These are phyloP conservation scores for Saposhnikovia divaricata DNA, from an alignment of 129 eudicot genomes.

Conservation along the genomic window DNA sequence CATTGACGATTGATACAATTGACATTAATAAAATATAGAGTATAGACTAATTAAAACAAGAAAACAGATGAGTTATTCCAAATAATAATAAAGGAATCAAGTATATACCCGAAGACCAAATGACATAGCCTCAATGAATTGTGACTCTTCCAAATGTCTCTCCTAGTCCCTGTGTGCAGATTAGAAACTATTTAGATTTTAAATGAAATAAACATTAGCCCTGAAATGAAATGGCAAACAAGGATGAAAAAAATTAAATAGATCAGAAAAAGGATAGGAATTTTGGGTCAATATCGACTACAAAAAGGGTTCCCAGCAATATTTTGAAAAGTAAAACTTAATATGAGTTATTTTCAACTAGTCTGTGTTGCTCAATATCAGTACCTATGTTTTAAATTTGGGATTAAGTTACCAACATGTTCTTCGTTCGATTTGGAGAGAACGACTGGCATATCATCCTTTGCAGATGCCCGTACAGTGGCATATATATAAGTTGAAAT, in stretches of 20 bases:
- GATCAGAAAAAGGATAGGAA: background rate
- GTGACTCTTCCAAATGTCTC: slow-evolving; percentile 99
- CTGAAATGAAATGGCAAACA: background rate
- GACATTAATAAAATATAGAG: background rate
- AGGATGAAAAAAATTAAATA: background rate
- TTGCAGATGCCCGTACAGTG: background rate
- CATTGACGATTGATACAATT: background rate
- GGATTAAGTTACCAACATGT: slow-evolving; percentile 1
- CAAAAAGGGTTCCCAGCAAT: background rate
- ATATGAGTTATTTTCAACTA: background rate
- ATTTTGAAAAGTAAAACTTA: background rate
- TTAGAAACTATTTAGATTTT: background rate
- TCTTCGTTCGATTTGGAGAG: background rate
- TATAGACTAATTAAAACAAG: background rate
- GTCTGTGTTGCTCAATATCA: background rate
- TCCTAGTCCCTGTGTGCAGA: slow-evolving; percentile 24
- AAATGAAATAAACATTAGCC: background rate
- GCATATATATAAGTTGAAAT: background rate
- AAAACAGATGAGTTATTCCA: background rate
- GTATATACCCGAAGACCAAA: slow-evolving; percentile 82
- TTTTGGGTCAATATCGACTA: background rate
- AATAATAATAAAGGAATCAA: background rate
- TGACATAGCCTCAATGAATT: slow-evolving; percentile 97
- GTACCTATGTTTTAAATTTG: background rate
- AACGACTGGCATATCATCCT: background rate